Conservation (phyloP, 1,284 basidiomycete species). For the Xerocomus amazonicus region DNA sequence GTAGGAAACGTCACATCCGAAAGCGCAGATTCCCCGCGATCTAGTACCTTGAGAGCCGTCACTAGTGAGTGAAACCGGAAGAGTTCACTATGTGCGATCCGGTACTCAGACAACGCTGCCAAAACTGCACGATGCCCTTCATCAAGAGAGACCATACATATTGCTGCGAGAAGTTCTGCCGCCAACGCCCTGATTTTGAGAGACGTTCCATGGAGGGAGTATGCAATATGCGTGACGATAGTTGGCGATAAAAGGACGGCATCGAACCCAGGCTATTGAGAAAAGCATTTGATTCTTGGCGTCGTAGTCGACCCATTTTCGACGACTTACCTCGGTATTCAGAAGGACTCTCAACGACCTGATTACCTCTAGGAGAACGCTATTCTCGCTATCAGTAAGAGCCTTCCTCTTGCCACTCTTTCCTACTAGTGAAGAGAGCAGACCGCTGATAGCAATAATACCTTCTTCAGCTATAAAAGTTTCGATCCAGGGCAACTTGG, state of each 20-base stretch:
- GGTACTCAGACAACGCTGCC: slow-evolving; percentile 76
- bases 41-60: slow-evolving; percentile 56
- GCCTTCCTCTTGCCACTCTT: slow-evolving; percentile 57
- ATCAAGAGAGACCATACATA: slow-evolving; percentile 70
- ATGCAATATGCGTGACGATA: slow-evolving; percentile 72
- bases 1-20: slow-evolving; percentile 39
- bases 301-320: background rate
- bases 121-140: slow-evolving; percentile 76
- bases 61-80: slow-evolving; percentile 83
- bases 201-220: slow-evolving; percentile 64
- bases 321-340: slow-evolving; percentile 72
- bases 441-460: slow-evolving; percentile 55
- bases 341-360: slow-evolving; percentile 80
- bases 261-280: slow-evolving; percentile 63
- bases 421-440: slow-evolving; percentile 60
- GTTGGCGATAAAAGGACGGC: slow-evolving; percentile 63
- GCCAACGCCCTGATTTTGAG: slow-evolving; percentile 70
- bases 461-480: slow-evolving; percentile 74
- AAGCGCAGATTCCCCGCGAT: slow-evolving; percentile 36
- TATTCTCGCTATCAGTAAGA: slow-evolving; percentile 63
- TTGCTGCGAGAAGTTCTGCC: slow-evolving; percentile 79
- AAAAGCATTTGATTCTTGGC: slow-evolving; percentile 4
- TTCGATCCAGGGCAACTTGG: slow-evolving; percentile 74
- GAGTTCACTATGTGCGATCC: slow-evolving; percentile 64
- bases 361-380: slow-evolving; percentile 67